Evolutionary conservation across 2,329 filamentous ascomycete genomes (phyloP).

Genomic region (Fusarium circinatum): DNA sequence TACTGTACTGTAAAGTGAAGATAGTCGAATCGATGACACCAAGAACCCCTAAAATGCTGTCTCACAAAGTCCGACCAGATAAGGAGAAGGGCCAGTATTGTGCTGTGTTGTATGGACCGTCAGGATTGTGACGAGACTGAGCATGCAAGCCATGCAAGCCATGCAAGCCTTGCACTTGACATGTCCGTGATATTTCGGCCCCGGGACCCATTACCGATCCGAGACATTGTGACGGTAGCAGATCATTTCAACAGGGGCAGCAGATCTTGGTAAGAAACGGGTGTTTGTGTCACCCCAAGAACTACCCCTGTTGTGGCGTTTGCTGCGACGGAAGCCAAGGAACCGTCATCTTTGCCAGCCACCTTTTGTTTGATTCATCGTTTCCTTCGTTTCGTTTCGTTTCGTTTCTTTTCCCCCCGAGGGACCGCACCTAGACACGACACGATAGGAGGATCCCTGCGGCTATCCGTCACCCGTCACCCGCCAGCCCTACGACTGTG

Average conservation of each 20-base stretch:
- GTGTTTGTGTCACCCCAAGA: conserved; percentile 22
- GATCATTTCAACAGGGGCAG: conserved; percentile 26
- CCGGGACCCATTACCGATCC: conserved; percentile 8
- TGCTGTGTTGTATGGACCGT: background rate
- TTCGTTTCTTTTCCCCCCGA: background rate
- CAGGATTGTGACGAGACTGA: conserved; percentile 6
- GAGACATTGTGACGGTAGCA: conserved; percentile 22
- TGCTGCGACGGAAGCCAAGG: conserved; percentile 10
- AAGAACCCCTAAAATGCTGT: background rate
- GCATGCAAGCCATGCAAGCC: background rate
- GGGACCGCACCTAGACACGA: background rate
- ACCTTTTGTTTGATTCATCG: conserved; percentile 2
- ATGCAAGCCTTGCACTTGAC: background rate
- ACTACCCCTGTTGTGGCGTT: conserved; percentile 22
- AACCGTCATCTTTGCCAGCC: conserved; percentile 8
- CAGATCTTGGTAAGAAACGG: conserved; percentile 18
- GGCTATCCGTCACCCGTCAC: background rate
- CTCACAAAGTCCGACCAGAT: conserved; percentile 2
- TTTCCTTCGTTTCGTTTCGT: background rate
- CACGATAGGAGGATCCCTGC: conserved; percentile 6
- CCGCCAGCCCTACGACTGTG: conserved; percentile 16
- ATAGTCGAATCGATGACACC: background rate
- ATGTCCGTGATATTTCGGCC: conserved; percentile 36
- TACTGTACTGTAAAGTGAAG: background rate
- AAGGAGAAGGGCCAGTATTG: background rate